Evolutionary conservation across 257 asterid genomes (phyloP), one percentile per base, ranked within the genome.

Genomic region (Lithospermum erythrorhizon): DNA sequence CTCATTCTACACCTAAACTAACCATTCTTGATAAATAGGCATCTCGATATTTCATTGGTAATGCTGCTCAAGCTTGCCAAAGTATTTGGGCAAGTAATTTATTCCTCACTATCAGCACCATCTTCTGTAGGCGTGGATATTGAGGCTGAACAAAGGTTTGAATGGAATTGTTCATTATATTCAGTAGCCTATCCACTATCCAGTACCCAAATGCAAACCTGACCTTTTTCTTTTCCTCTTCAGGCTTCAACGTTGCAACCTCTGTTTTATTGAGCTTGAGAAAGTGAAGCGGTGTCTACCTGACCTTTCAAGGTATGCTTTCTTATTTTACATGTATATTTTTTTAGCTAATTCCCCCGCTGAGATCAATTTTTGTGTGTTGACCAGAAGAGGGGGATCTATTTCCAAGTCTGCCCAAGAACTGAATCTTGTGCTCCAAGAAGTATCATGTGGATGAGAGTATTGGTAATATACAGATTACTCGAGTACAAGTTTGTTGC

Each of bases 121-220:
- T 68, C 95, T 66, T 78, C 97, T 53, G 97, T 93, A 63, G 99
- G 96, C 55, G 97, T 93, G 63, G 95, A 93, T 82, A 81, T 93
- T 59, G 99, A 89, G 82, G 96, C 98, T 23, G 98, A 93, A 73
- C 88, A 81, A 75, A 89, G 98, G 98, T 88, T 58, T 7, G 72
- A 47, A 35, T 49, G 21, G 47, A 78, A 70, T 41, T 7, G n/a
- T n/a, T n/a, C n/a, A n/a, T n/a, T n/a, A n/a, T 62, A 51, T 62
- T 59, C 35, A 0, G 32, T 27, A n/a, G n/a, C 32, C 32, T 27
- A 0, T 2, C 32, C 3, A 15, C 16, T 10, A 9, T 41, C 0
- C 17, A 23, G 7, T 51, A 15, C 18, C 49, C 23, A 51, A 41
- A 37, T 53, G 68, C 29, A 61, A 55, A 64, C 68, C 57, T 65